Evolutionary conservation across 2,329 filamentous ascomycete genomes (phyloP), one percentile per base, ranked within the genome.

Genomic region (Fusarium lateritium): DNA sequence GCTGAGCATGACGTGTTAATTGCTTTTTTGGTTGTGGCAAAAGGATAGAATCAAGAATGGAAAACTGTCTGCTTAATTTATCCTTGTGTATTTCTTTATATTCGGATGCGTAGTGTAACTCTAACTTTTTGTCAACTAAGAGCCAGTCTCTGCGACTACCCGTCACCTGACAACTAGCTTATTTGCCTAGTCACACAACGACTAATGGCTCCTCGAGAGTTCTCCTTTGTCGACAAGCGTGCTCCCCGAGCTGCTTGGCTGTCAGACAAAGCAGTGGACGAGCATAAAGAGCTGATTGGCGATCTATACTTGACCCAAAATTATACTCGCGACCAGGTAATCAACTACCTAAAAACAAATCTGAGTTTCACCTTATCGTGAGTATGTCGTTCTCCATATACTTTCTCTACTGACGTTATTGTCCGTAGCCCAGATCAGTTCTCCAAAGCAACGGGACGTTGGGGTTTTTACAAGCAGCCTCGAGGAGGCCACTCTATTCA

Each of bases 381-480:
- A 45, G 51, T 47, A 7, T 11, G 13, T 0, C 0, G 1, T 6
- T 7, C n/a, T 5, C 4, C 3, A 3, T 2, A 34, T 7, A n/a
- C 4, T 4, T 15, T 36, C 4, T 22, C 24, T n/a, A n/a, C 34
- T 56, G 2, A 60, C 5, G 4, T 22, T 15, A 4, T 5, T 9
- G 3, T 3, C 4, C 0, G 3, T 36, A 60, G 56, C 5, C 14
- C 2, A 4, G 42, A 47, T n/a, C 56, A 56, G 14, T 47, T 60
- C n/a, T 60, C 51, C 7, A 60, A 47, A 47, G 56, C 56, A 19
- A 60, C 34, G 4, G 31, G 36, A 36, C 42, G 56, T 2, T 60
- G 56, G 56, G 42, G 56, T 5, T 56, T 60, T 8, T 15, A 19
- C 6, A 60, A 60, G 26, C 56, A 60, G 7, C 34, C 6, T 36